phyloP scores from a whole-genome alignment of 2,329 filamentous ascomycete species.

The Chaetomium olivaceum region DNA sequence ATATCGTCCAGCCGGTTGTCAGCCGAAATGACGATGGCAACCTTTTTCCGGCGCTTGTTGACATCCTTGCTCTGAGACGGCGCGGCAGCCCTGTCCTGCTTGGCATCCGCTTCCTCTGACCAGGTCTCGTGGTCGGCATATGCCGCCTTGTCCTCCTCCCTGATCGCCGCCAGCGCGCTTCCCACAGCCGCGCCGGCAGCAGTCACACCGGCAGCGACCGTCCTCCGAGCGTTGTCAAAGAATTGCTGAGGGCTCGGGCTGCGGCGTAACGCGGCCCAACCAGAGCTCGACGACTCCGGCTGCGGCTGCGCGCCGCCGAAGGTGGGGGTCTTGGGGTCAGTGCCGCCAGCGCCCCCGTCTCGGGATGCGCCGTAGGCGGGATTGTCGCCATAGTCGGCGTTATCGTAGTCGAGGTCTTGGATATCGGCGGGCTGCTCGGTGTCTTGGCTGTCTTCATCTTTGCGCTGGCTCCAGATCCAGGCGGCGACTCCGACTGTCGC shows the following conservation, averaged over 20 bases:
- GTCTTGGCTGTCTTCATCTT: constrained; percentile 61
- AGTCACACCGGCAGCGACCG: constrained; percentile 76
- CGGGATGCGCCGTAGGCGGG: constrained; percentile 49
- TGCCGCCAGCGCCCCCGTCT: constrained; percentile 39
- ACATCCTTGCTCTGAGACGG: constrained; percentile 39
- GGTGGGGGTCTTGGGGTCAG: constrained; percentile 41
- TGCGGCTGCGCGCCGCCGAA: constrained; percentile 43
- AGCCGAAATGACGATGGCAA: constrained; percentile 87
- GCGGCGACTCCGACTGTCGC: constrained; percentile 83
- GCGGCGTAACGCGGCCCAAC: constrained; percentile 75
- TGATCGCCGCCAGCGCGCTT: constrained; percentile 77
- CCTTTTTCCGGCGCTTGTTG: constrained; percentile 66
- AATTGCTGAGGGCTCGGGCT: constrained; percentile 88
- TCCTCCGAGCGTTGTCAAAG: constrained; percentile 78
- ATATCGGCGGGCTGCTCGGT: constrained; percentile 56
- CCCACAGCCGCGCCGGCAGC: constrained; percentile 82
- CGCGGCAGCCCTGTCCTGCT: constrained; percentile 48
- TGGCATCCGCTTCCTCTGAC: constrained; percentile 83
- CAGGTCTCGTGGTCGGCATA: constrained; percentile 87
- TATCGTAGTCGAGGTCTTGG: constrained; percentile 52
- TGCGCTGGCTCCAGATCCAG: constrained; percentile 92
- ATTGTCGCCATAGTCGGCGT: constrained; percentile 52
- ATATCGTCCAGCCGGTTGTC: constrained; percentile 62
- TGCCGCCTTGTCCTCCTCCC: constrained; percentile 77
- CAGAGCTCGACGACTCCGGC: constrained; percentile 39